These are phyloP conservation scores for Cordyceps farinosa DNA, from an alignment of 2,329 filamentous ascomycete genomes.

Conservation along the genomic window DNA sequence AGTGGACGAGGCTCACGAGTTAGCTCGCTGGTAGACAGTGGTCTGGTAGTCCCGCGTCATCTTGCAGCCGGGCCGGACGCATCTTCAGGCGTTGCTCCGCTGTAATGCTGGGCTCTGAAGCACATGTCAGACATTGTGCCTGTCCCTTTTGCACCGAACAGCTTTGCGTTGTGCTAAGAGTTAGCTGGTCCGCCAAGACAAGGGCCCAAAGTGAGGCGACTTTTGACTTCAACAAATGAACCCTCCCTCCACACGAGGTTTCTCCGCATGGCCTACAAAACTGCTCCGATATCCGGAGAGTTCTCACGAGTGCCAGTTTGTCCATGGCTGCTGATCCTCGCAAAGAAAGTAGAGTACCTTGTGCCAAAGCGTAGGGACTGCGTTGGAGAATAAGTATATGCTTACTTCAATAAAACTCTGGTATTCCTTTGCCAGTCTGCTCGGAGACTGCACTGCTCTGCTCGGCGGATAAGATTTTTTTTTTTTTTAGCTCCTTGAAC, in stretches of 20 bases:
- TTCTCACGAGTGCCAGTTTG: not conserved
- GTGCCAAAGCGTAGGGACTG: not conserved
- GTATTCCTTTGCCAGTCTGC: no score
- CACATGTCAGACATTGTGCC: slow-evolving; percentile 25
- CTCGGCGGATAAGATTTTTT: no score
- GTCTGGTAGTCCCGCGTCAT: not conserved
- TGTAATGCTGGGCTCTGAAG: slow-evolving; percentile 10
- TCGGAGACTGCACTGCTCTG: not conserved
- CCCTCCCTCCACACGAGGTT: not conserved
- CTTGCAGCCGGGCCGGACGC: slow-evolving; percentile 10
- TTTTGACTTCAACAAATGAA: not conserved
- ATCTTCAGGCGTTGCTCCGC: slow-evolving; percentile 11
- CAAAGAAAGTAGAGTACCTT: not conserved
- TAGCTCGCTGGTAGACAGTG: no score
- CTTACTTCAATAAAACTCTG: no score
- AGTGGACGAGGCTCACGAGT: not conserved
- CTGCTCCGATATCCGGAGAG: slow-evolving; percentile 14
- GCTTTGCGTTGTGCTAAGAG: not conserved
- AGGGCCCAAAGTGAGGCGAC: slow-evolving; percentile 17
- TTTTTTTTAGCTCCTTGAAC: no score
- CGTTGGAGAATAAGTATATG: no score
- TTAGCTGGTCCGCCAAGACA: slow-evolving; percentile 21
- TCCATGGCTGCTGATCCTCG: not conserved
- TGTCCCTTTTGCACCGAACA: slow-evolving; percentile 19
- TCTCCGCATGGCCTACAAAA: not conserved